Base-by-base conservation (phyloP, 1,284 basidiomycete species). In the Athelia psychrophila region DNA sequence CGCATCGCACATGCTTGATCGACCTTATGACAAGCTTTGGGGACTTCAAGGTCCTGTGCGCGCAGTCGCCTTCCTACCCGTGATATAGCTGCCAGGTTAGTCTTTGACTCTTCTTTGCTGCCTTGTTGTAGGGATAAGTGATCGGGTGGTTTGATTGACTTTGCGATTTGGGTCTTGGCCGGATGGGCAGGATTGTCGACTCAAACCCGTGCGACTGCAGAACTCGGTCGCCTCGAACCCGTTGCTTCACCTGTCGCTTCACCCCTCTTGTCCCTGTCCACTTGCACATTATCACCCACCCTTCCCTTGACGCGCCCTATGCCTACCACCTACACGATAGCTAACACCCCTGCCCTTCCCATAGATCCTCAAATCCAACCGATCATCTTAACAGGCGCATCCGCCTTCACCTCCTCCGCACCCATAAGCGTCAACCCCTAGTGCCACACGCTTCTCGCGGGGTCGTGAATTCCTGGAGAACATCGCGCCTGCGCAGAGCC, bases 401-500 rank as follows among this genome's bases (percentile, higher is more conserved):
- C 78, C 40, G 62, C 71, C 23, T 55, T 76, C 54, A 22, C 71
- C 18, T n/a, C 61, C n/a, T 69, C 73, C 15, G 83, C 82, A 3
- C 80, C 81, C 5, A 74, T 84, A 13, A 83, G 83, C 45, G 68
- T 84, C 47, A 80, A 84, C 58, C 77, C 80, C 23, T 64, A 68
- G 51, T 84, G 82, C 63, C 83, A 77, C 25, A 84, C 79, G 54
- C 70, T 68, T 19, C 67, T 74, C 51, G 66, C 76, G 15, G 74
- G 77, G 27, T 62, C 72, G 48, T 91, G 91, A 67, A 79, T 90
- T 56, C 86, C 87, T 57, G 84, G 91, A n/a, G 65, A 83, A 87
- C 63, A 71, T 88, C 56, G 77, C 76, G 2, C 89, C 86, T 60
- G 83, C 71, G 22, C 59, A 88, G 44, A 83, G 83, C 62, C 67